Percentiles rank a stretch among this genome's conserved stretches.
phyloP scores from a whole-genome alignment of 2,329 filamentous ascomycete species.

The Amphichorda felina region DNA sequence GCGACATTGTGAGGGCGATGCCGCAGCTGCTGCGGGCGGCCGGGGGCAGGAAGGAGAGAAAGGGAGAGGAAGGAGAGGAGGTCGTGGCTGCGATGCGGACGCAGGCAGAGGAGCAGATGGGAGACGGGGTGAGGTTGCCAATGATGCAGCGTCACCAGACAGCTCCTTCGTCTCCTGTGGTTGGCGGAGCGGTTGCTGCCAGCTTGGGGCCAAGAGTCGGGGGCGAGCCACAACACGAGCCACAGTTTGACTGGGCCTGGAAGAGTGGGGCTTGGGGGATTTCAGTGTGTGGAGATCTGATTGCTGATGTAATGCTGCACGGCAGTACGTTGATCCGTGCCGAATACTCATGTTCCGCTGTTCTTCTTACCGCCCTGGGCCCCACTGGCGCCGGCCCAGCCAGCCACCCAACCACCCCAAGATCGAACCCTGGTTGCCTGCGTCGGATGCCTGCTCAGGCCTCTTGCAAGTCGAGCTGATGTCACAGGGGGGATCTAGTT shows the following conservation, averaged over 20 bases:
- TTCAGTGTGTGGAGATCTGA: too few species aligned
- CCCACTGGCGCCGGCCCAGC: too few species aligned
- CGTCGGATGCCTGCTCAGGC: too few species aligned
- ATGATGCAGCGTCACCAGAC: conserved; percentile 4
- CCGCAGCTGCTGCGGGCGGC: conserved; percentile 12
- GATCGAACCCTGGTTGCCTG: too few species aligned
- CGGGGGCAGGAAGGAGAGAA: neutral
- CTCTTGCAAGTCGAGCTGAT: too few species aligned
- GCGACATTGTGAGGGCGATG: conserved; percentile 52
- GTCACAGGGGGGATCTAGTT: too few species aligned
- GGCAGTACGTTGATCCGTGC: too few species aligned
- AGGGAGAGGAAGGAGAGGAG: neutral
- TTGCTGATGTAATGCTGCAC: too few species aligned
- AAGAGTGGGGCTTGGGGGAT: too few species aligned
- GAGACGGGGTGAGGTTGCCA: conserved; percentile 2
- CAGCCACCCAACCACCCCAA: too few species aligned
- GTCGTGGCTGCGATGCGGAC: neutral
- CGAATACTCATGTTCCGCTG: too few species aligned
- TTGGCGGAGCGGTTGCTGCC: neutral
- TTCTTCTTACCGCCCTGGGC: too few species aligned
- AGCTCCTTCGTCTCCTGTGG: conserved; percentile 1
- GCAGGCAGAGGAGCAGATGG: neutral
- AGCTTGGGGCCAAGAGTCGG: neutral
- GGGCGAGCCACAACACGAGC: neutral
- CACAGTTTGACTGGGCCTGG: neutral